Conservation (phyloP, 306 rosid genomes). For the Lagenaria siceraria region DNA sequence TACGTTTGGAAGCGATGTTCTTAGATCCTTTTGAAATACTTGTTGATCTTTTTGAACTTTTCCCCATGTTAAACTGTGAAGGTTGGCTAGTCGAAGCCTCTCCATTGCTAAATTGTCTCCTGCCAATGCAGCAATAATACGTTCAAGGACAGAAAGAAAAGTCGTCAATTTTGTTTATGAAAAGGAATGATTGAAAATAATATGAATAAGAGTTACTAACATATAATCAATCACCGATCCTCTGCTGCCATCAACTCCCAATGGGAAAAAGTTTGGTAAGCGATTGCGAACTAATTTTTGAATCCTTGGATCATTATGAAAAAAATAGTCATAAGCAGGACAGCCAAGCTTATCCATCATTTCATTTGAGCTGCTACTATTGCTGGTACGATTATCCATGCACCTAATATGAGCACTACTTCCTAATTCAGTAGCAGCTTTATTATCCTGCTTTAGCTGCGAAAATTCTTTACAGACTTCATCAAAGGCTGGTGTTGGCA, state of each 20-base stretch:
- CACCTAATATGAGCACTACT: constrained; percentile 1
- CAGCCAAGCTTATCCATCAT: constrained; percentile 27
- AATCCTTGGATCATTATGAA: constrained; percentile 58
- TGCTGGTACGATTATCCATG: constrained; percentile 9
- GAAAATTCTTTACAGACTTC: constrained; percentile 64
- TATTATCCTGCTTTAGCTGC: constrained; percentile 20
- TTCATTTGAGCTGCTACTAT: constrained; percentile 21
- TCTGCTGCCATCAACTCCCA: constrained; percentile 29
- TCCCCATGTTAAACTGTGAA: constrained; percentile 14
- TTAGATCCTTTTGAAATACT: constrained; percentile 15
- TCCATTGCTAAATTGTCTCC: constrained; percentile 67
- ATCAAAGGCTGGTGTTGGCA: constrained; percentile 76
- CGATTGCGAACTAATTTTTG: constrained; percentile 45
- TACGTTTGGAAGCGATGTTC: constrained; percentile 27
- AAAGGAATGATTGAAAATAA: not conserved
- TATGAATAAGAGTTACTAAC: constrained; percentile 18
- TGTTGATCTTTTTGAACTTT: constrained; percentile 29
- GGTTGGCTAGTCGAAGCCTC: constrained; percentile 35
- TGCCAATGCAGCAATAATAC: constrained; percentile 21
- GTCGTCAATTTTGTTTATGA: not conserved
- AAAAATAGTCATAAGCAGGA: constrained; percentile 68
- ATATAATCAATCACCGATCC: constrained; percentile 69
- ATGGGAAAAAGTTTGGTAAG: constrained; percentile 44
- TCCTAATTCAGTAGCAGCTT: constrained; percentile 13
- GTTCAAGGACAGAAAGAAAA: not conserved